Evolutionary conservation across 1,284 basidiomycete genomes (phyloP).

Genomic region (Irpex rosettiformis): DNA sequence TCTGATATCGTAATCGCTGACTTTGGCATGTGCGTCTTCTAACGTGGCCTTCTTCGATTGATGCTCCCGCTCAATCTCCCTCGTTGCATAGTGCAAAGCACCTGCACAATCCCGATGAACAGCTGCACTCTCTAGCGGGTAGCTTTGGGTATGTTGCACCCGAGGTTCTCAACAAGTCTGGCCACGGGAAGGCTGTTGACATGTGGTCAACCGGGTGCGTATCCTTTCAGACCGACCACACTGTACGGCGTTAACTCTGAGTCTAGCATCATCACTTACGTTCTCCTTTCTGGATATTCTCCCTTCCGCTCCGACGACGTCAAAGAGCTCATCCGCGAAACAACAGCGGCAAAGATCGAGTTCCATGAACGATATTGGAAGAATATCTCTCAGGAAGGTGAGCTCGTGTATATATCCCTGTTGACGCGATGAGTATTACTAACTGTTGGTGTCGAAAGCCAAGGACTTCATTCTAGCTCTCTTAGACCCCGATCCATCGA

Average conservation of each 20-base stretch:
- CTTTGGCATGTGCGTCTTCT: constrained; percentile 82
- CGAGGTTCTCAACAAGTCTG: constrained; percentile 81
- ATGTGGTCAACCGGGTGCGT: constrained; percentile 86
- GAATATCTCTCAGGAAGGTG: constrained; percentile 77
- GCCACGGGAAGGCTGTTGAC: constrained; percentile 92
- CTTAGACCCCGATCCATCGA: constrained; percentile 69
- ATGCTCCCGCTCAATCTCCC: background rate
- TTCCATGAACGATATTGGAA: constrained; percentile 96
- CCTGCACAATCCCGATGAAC: constrained; percentile 73
- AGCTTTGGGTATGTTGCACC: constrained; percentile 94
- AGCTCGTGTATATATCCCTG: too few relatives aligned
- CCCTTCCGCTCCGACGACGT: constrained; percentile 89
- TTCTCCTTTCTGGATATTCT: constrained; percentile 87
- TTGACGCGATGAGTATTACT: too few relatives aligned
- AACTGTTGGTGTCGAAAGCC: constrained; percentile 55
- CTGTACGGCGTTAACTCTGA: background rate
- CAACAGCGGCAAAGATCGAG: constrained; percentile 77
- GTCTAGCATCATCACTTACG: constrained; percentile 87
- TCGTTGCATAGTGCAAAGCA: constrained; percentile 72
- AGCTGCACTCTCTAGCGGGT: constrained; percentile 81
- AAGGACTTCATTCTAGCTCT: constrained; percentile 82
- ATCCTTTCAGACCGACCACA: constrained; percentile 21
- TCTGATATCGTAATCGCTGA: constrained; percentile 91
- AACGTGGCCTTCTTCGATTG: background rate
- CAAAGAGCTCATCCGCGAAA: constrained; percentile 77